Evolutionary conservation across 2,329 filamentous ascomycete species (phyloP).

Genomic region (Sporothrix sp.): DNA sequence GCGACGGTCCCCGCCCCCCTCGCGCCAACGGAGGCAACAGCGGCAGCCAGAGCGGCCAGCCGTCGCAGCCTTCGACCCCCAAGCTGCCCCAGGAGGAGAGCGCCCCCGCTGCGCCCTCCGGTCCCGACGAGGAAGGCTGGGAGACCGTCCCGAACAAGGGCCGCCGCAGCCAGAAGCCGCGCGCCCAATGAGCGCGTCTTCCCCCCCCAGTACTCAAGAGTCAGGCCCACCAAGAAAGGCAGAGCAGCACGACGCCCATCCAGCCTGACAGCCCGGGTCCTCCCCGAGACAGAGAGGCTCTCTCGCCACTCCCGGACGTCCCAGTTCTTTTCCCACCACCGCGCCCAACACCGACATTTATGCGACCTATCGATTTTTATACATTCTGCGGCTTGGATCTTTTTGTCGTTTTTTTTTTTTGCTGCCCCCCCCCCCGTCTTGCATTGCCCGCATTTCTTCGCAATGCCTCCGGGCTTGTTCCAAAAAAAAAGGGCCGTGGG

Average conservation of each 20-base stretch:
- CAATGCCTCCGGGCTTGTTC: too few relatives aligned
- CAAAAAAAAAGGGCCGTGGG: too few relatives aligned
- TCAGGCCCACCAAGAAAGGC: not conserved
- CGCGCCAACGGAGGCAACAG: slow-evolving; percentile 44
- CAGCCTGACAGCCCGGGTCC: too few relatives aligned
- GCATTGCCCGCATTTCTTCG: not conserved
- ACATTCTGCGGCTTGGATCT: too few relatives aligned
- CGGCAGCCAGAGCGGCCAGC: too few relatives aligned
- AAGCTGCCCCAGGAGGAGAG: slow-evolving; percentile 25
- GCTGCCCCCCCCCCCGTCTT: not conserved
- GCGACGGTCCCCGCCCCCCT: slow-evolving; percentile 35
- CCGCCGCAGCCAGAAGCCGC: slow-evolving; percentile 26
- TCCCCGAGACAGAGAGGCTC: not conserved
- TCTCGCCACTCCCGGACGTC: not conserved
- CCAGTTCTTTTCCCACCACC: not conserved
- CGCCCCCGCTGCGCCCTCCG: slow-evolving; percentile 12
- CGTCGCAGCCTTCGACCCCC: slow-evolving; percentile 24
- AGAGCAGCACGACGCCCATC: too few relatives aligned
- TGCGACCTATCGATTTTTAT: not conserved
- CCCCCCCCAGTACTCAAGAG: not conserved
- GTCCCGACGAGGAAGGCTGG: slow-evolving; percentile 51
- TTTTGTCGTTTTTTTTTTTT: not conserved
- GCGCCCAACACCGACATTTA: not conserved
- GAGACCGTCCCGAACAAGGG: slow-evolving; percentile 43
- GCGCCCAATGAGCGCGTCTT: slow-evolving; percentile 6